phyloP scores from a whole-genome alignment of 306 rosid species.

The Prinsepia uniflora region DNA sequence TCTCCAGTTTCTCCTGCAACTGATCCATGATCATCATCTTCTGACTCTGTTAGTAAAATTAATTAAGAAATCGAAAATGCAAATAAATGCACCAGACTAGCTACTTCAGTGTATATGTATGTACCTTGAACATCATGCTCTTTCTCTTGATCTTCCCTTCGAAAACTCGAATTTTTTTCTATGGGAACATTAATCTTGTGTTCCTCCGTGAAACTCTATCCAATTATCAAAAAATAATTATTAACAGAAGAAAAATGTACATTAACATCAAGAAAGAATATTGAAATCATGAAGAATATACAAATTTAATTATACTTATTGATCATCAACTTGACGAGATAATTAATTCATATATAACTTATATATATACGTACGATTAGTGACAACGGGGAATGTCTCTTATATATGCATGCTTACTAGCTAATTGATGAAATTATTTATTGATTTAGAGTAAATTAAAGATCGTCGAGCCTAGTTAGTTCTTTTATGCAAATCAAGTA shows the following conservation, averaged over 20 bases:
- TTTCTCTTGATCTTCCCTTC: slow-evolving; percentile 33
- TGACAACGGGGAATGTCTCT: too few species aligned
- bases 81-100: neutral
- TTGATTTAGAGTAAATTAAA: too few species aligned
- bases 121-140: slow-evolving; percentile 51
- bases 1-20: slow-evolving; percentile 33
- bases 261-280: neutral
- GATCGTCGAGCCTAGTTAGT: too few species aligned
- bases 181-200: slow-evolving; percentile 65
- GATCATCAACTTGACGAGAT: too few species aligned
- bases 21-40: neutral
- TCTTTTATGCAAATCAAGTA: too few species aligned
- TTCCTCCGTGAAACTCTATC: slow-evolving; percentile 65
- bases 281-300: too few species aligned
- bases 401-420: too few species aligned
- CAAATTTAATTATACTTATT: too few species aligned
- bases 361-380: too few species aligned
- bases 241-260: neutral
- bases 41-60: neutral
- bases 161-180: slow-evolving; percentile 56
- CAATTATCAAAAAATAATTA: slow-evolving; percentile 8
- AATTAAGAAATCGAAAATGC: too few species aligned
- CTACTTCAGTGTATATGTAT: neutral
- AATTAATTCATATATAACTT: too few species aligned
- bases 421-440: too few species aligned